Evolutionary conservation across 805 yeast species (phyloP).

Genomic region (Metschnikowia vanudenii): DNA sequence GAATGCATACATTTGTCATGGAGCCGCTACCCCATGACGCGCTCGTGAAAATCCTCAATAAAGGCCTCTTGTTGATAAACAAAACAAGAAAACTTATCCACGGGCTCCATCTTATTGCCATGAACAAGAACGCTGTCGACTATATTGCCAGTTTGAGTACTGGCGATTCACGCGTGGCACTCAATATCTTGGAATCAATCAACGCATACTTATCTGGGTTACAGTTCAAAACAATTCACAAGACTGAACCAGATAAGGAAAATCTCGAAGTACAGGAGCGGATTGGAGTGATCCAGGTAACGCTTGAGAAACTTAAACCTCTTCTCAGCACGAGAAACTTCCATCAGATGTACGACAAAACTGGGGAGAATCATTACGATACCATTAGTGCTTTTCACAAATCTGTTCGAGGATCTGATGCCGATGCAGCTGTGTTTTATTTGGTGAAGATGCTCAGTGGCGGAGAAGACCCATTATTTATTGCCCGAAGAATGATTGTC

Average conservation of each 20-base stretch:
- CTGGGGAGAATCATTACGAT: conserved; percentile 93
- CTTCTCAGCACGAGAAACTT: conserved; percentile 43
- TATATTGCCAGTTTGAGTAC: conserved; percentile 71
- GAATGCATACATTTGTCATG: conserved; percentile 47
- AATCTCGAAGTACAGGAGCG: conserved; percentile 6
- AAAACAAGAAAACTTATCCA: conserved; percentile 53
- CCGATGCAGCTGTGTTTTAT: conserved; percentile 87
- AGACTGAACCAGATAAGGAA: conserved; percentile 16
- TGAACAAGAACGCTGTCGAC: conserved; percentile 57
- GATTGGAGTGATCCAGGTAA: conserved; percentile 40
- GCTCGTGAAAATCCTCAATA: conserved; percentile 40
- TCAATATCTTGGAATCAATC: conserved; percentile 74
- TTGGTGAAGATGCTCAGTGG: conserved; percentile 85
- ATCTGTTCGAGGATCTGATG: conserved; percentile 82
- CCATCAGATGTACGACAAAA: conserved; percentile 69
- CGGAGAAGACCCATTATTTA: conserved; percentile 90
- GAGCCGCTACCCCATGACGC: conserved; percentile 36
- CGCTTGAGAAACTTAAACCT: conserved; percentile 40
- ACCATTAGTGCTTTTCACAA: conserved; percentile 95
- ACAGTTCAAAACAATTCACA: conserved; percentile 19
- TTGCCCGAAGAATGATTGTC: conserved; percentile 87
- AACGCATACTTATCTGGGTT: conserved; percentile 50
- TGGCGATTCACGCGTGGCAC: conserved; percentile 87
- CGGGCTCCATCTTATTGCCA: conserved; percentile 48
- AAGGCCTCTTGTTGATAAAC: conserved; percentile 49